Base-by-base conservation (phyloP, 2,329 filamentous ascomycete species). In the Colletotrichum scovillei region DNA sequence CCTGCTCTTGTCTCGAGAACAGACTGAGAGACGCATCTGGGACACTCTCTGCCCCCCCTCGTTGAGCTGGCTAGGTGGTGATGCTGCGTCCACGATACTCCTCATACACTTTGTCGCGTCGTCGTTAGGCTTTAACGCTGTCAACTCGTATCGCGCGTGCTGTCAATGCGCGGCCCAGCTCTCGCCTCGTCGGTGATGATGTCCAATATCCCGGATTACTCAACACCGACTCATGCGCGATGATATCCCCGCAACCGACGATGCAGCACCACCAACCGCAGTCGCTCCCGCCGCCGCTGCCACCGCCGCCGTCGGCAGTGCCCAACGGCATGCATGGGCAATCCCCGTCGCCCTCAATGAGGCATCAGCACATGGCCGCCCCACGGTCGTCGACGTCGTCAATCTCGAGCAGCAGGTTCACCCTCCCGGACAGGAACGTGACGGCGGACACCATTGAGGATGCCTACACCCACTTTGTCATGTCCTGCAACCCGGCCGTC, bases 401-500 rank as follows among this genome's bases (percentile, higher is more conserved):
- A 7, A 24, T 56, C 28, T 49, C 72, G 14, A 16, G 52, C 28
- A 57, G 30, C 49, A 64, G 63, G 35, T 30, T 53, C n/a, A 26
- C 82, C 24, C 82, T 96, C 60, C 95, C 95, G 8, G 86, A 91
- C 68, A 90, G 88, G 75, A 85, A 91, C 74, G 91, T 97, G 35
- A 92, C 90, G 3, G 88, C 91, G 77, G 88, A 89, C 2, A 93
- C 89, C 14, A 92, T 98, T 76, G 94, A 95, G 78, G 91, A 96
- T 80, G 92, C 94, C 63, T 98, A 95, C 80, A 92, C 95, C 73
- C 83, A 87, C 76, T 98, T 98, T 81, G 93, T 98, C 78, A 87
- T 98, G 70, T 94, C 95, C 82, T 98, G 95, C 86, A 98, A 98
- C 81, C 95, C 95, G 5, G 92, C 90, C 56, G 92, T 98, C 63